These are phyloP conservation scores for Stachybotrys elegans DNA, from an alignment of 2,329 filamentous ascomycete genomes.

Conservation along the genomic window DNA sequence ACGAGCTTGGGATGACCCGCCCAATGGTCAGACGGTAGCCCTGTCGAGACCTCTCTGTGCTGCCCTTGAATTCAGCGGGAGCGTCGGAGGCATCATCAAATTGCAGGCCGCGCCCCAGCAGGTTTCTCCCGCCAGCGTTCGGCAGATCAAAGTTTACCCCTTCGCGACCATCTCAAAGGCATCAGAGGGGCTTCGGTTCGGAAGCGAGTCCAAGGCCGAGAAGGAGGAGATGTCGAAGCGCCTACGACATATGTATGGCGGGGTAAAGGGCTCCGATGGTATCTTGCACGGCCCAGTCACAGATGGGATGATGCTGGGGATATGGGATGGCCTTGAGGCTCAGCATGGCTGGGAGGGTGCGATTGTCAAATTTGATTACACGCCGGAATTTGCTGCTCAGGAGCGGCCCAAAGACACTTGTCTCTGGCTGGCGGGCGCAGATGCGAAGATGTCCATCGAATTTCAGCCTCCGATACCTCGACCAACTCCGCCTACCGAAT, in stretches of 20 bases:
- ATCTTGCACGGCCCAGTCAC: slow-evolving; percentile 81
- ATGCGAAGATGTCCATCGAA: slow-evolving; percentile 68
- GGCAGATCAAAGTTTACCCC: slow-evolving; percentile 71
- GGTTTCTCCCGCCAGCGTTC: slow-evolving; percentile 59
- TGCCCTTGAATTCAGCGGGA: slow-evolving; percentile 62
- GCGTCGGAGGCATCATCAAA: slow-evolving; percentile 83
- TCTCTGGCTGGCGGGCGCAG: slow-evolving; percentile 73
- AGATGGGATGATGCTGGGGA: slow-evolving; percentile 73
- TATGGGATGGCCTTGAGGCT: slow-evolving; percentile 47
- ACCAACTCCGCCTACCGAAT: slow-evolving; percentile 43
- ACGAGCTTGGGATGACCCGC: slow-evolving; percentile 77
- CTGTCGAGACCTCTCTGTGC: slow-evolving; percentile 74
- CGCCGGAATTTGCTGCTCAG: slow-evolving; percentile 23
- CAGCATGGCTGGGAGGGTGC: slow-evolving; percentile 74
- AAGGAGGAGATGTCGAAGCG: slow-evolving; percentile 70
- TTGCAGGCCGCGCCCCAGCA: slow-evolving; percentile 76
- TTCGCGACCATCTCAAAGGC: slow-evolving; percentile 59
- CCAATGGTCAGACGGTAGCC: slow-evolving; percentile 73
- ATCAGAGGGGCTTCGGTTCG: slow-evolving; percentile 71
- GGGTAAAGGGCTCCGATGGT: slow-evolving; percentile 47
- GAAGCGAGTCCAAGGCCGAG: slow-evolving; percentile 79
- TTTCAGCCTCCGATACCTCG: slow-evolving; percentile 69
- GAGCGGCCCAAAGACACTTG: slow-evolving; percentile 42
- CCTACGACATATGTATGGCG: slow-evolving; percentile 67
- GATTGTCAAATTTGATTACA: slow-evolving; percentile 67